Base-by-base conservation (phyloP, 495 filamentous ascomycete species). In the Penicillium coprophilum region DNA sequence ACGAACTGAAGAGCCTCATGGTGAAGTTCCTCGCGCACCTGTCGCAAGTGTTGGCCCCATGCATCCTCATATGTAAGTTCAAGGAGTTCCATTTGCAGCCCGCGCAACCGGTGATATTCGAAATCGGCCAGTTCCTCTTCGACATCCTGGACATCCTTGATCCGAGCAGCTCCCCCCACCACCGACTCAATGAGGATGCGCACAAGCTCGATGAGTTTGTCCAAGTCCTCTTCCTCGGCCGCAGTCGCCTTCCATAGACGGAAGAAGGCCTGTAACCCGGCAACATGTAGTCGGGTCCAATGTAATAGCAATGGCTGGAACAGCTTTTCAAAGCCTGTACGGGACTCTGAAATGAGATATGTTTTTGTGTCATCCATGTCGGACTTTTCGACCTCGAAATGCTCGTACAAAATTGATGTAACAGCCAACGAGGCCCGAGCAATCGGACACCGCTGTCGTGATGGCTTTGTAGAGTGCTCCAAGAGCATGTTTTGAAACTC, bases 1-100 rank as follows among this genome's bases (percentile, higher is more conserved):
- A 97, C 87, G 64, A 98, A 98, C 62, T 96, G 90, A 38, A 96
- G 73, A 20, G 94, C 92, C 66, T 98, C 94, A 60, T 92, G 85
- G 59, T 93, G 88, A 11, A 97, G 77, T 71, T 96, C 90, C 43
- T 96, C 91, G n/a, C 92, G 87, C 12, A 97, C 90, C 69, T 96
- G 91, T 59, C 79, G 82, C 21, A 98, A 78, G 70, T 97, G 92
- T 59, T 89, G 85, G 0, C 92, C 92, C 95, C 95, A 97, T 28
- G 85, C 89, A 66, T 92, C 90, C 68, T 97, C 94, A 62, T 97
- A 96, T 0, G 90, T 89, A 45, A 93, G 77, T 63, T 96, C 90
- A 7, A 97, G 73, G 4, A 96, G 78, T 61, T 96, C 89, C 92
- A 97, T 97, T 69, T 97, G 94, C n/a, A 96, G 71, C 67, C 92